Evolutionary conservation across 108 stramenopile species (phyloP).

Genomic region (Hondaea fermentalgiana): DNA sequence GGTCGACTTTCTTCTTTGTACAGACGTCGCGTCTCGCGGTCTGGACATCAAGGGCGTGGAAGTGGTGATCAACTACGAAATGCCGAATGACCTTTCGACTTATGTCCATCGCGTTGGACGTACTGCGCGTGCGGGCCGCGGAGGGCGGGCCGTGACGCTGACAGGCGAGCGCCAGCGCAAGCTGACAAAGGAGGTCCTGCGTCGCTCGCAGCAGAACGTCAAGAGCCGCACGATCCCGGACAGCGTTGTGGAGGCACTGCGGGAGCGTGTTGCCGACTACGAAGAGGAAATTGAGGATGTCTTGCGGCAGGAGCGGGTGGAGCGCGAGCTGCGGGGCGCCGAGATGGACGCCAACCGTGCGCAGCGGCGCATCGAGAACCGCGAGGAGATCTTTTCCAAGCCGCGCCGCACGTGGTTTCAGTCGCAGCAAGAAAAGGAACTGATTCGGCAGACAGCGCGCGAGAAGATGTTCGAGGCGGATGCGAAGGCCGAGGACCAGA

Average conservation of each 20-base stretch:
- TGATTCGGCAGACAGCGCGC: neutral
- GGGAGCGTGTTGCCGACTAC: conserved; percentile 25
- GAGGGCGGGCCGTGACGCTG: conserved; percentile 79
- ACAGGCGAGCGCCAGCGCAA: conserved; percentile 51
- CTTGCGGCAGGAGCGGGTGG: conserved; percentile 34
- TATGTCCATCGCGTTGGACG: conserved; percentile 95
- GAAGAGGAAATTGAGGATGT: conserved; percentile 33
- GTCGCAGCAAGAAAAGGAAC: neutral
- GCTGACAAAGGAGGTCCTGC: conserved; percentile 30
- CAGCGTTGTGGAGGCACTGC: neutral
- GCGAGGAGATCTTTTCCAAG: conserved; percentile 34
- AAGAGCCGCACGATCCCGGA: conserved; percentile 30
- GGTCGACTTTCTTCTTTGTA: conserved; percentile 80
- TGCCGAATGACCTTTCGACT: conserved; percentile 80
- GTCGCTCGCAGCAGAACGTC: conserved; percentile 17
- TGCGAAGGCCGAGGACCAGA: conserved; percentile 22
- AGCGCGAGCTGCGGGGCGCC: conserved; percentile 33
- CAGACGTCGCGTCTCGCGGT: conserved; percentile 94
- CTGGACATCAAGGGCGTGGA: conserved; percentile 81
- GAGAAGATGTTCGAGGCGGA: conserved; percentile 19
- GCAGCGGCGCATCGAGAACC: conserved; percentile 37
- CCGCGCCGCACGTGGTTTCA: conserved; percentile 43
- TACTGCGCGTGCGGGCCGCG: conserved; percentile 88
- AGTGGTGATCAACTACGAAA: conserved; percentile 92
- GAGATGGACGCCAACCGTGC: conserved; percentile 44